Conservation (phyloP, 2,329 filamentous ascomycete genomes). For the Ophiosphaerella herpotricha region DNA sequence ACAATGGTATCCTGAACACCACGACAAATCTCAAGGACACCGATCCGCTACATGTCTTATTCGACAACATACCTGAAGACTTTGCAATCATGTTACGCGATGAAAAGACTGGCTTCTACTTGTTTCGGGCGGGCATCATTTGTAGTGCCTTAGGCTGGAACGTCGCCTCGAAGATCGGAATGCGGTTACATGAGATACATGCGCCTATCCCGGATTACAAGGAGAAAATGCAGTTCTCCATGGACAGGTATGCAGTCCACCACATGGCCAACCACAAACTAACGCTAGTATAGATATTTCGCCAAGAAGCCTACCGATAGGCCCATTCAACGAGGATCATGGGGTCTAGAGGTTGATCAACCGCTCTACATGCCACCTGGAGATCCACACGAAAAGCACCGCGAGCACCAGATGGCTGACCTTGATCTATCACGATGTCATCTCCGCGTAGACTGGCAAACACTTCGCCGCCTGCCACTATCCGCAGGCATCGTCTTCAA, state of each 20-base stretch:
- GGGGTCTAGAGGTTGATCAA: conserved; percentile 77
- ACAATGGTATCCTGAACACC: conserved; percentile 70
- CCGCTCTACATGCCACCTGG: conserved; percentile 76
- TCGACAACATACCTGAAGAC: conserved; percentile 83
- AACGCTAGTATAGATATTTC: conserved; percentile 66
- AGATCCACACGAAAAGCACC: conserved; percentile 65
- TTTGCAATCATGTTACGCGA: conserved; percentile 78
- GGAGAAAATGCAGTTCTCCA: conserved; percentile 84
- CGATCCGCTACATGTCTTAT: conserved; percentile 70
- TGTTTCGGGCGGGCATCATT: conserved; percentile 74
- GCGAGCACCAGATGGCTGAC: conserved; percentile 61
- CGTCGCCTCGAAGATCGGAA: conserved; percentile 72
- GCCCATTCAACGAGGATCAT: conserved; percentile 82
- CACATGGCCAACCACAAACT: not conserved
- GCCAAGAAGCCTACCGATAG: conserved; percentile 73
- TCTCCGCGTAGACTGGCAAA: conserved; percentile 87
- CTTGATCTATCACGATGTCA: conserved; percentile 65
- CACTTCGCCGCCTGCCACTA: conserved; percentile 75
- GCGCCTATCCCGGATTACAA: conserved; percentile 78
- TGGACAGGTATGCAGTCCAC: conserved; percentile 68
- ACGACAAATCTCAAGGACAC: conserved; percentile 64
- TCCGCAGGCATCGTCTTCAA: conserved; percentile 81
- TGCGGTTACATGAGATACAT: conserved; percentile 73
- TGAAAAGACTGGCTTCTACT: conserved; percentile 71
- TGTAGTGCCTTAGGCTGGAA: conserved; percentile 85